Percentiles rank a stretch among this genome's conserved stretches.
These are phyloP conservation scores for Fusarium neocosmosporiellum DNA, from an alignment of 2,329 filamentous ascomycete species.

Conservation along the genomic window DNA sequence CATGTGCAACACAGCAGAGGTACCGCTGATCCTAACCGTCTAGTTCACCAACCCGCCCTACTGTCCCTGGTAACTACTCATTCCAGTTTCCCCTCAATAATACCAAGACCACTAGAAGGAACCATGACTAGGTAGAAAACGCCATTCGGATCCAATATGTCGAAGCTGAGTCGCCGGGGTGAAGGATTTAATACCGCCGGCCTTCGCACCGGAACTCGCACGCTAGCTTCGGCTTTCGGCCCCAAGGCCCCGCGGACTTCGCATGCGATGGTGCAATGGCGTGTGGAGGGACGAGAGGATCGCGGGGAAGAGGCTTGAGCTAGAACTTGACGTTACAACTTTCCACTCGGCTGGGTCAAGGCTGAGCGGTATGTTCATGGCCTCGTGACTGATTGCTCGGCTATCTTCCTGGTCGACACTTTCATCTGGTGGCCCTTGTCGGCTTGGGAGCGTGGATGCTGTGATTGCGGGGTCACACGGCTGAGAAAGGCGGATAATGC, in stretches of 20 bases:
- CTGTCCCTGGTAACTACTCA: neutral
- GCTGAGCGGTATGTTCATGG: neutral
- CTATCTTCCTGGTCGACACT: neutral
- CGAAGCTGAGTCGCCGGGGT: neutral
- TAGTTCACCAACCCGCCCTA: neutral
- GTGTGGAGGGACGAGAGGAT: neutral
- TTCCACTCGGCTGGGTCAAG: neutral
- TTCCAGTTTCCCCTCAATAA: neutral
- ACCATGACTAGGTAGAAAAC: neutral
- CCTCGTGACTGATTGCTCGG: neutral
- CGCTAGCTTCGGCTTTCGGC: constrained; percentile 1
- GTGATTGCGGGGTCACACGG: neutral
- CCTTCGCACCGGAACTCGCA: neutral
- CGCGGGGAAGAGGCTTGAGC: neutral
- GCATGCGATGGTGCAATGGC: neutral
- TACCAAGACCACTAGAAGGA: neutral
- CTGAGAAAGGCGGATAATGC: neutral
- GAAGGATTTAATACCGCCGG: neutral
- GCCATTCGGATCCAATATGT: neutral
- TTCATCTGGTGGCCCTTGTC: neutral
- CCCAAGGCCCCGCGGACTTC: neutral
- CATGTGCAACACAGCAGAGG: neutral
- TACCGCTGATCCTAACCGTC: neutral
- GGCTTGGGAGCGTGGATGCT: neutral
- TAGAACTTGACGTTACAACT: neutral